Evolutionary conservation across 345 rosid species (phyloP).

Genomic region (Arabis alpina): DNA sequence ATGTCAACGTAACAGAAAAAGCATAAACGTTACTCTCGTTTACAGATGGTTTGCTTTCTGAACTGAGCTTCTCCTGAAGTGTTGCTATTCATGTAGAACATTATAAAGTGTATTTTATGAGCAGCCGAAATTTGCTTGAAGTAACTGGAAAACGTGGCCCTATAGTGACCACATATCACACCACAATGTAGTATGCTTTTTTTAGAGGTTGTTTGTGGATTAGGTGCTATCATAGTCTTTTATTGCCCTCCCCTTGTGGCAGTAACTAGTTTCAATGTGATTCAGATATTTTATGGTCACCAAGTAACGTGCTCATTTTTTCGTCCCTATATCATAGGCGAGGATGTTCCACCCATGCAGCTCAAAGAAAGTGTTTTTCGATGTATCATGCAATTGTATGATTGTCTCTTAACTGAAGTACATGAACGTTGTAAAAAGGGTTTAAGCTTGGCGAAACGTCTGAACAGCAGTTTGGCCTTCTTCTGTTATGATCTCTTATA

Average conservation of each 20-base stretch:
- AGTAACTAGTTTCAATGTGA: slow-evolving; percentile 15
- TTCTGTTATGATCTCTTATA: slow-evolving; percentile 97
- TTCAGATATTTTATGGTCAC: slow-evolving; percentile 26
- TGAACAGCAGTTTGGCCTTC: slow-evolving; percentile 98
- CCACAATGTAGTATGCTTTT: slow-evolving; percentile 9
- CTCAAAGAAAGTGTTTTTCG: slow-evolving; percentile 95
- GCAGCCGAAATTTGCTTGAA: slow-evolving; percentile 8
- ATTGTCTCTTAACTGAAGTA: slow-evolving; percentile 96
- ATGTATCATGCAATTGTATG: slow-evolving; percentile 88
- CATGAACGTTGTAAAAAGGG: slow-evolving; percentile 99
- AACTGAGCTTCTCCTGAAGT: background rate
- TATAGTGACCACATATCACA: background rate
- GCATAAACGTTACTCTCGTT: background rate
- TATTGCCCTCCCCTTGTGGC: slow-evolving; percentile 15
- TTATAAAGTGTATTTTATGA: background rate
- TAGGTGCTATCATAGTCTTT: slow-evolving; percentile 16
- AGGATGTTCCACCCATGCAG: slow-evolving; percentile 98
- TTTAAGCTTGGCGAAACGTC: slow-evolving; percentile 86
- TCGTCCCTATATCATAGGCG: slow-evolving; percentile 53
- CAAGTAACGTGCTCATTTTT: slow-evolving; percentile 19
- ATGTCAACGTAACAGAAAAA: slow-evolving; percentile 8
- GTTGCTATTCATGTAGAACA: background rate
- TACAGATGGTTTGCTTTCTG: slow-evolving; percentile 17
- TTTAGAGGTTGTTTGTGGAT: slow-evolving; percentile 13
- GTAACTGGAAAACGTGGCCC: background rate